Base-by-base conservation (phyloP, 1,284 basidiomycete genomes). In the Cryptococcus sp. region DNA sequence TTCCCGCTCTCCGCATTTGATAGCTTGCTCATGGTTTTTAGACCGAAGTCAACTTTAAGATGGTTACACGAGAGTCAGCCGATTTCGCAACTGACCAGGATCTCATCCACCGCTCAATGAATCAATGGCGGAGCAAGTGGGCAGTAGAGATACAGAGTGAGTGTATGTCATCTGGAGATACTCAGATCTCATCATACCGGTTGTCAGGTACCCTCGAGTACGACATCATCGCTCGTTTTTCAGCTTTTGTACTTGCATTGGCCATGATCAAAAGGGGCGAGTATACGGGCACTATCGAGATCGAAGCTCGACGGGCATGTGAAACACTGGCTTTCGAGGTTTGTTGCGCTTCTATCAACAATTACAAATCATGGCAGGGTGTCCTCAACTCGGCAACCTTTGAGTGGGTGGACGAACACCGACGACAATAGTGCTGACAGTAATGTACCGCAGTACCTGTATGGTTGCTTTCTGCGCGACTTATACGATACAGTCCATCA, bases 381-480 rank as follows among this genome's bases (percentile, higher is more conserved):
- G 22, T 61, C 2, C 26, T 61, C 25, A 66, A 66, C 41, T 66
- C 64, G 6, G 61, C 64, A 1, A 66, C 64, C 4, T 66, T 66
- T 29, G 64, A 66, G 64, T 66, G 39, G 61, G 64, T 63, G 4
- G 6, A 6, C 29, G 19, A 7, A 52, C 22, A 39, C 41, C 34
- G 6, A 48, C 58, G n/a, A n/a, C n/a, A n/a, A n/a, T n/a, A 11
- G 3, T 23, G 41, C 25, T 23, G 51, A 15, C 22, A 17, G 34
- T n/a, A n/a, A n/a, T n/a, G n/a, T n/a, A n/a, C 7, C 26, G n/a
- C 41, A 65, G 63, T 49, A 62, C 63, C 17, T 58, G 64, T 52
- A 65, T 65, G 64, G 59, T 65, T 22, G 61, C 59, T 0, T 65
- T 65, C 39, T 63, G 61, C 38, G 64, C 64, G 15, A 54, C 59